These are phyloP conservation scores for Wilcoxina mikolae DNA, from an alignment of 495 filamentous ascomycete genomes.

Conservation along the genomic window DNA sequence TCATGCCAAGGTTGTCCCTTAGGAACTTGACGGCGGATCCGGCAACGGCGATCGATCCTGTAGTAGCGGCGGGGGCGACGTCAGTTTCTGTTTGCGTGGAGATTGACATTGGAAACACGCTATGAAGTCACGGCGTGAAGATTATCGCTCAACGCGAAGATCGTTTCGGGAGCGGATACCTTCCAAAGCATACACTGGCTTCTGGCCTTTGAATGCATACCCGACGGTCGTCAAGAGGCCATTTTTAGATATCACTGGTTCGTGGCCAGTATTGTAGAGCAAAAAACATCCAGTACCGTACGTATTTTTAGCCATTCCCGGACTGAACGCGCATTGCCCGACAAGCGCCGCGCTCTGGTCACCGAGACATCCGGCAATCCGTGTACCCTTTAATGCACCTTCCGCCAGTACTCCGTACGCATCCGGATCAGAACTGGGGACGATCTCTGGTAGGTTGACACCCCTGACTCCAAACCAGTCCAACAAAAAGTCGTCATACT, in stretches of 20 bases:
- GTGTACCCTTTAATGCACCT: conserved; percentile 57
- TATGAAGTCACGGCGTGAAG: not conserved
- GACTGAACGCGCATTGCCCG: conserved; percentile 77
- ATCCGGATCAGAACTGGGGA: conserved; percentile 65
- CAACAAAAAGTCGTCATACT: conserved; percentile 72
- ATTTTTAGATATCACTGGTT: conserved; percentile 81
- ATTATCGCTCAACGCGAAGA: not conserved
- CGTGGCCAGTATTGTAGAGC: conserved; percentile 80
- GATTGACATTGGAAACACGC: not conserved
- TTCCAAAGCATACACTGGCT: conserved; percentile 80
- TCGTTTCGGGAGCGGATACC: conserved; percentile 32
- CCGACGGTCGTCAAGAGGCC: conserved; percentile 81
- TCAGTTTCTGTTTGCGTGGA: not conserved
- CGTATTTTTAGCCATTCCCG: conserved; percentile 86
- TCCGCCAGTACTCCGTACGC: conserved; percentile 55
- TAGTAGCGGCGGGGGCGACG: not conserved
- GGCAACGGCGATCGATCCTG: conserved; percentile 59
- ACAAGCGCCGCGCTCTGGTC: conserved; percentile 89
- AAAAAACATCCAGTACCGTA: conserved; percentile 95
- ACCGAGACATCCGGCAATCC: conserved; percentile 74
- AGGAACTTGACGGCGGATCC: conserved; percentile 84
- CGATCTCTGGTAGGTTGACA: conserved; percentile 66
- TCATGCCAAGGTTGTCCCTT: conserved; percentile 78
- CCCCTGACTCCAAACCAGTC: conserved; percentile 66
- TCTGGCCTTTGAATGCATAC: conserved; percentile 58